Conservation (phyloP, 1,284 basidiomycete genomes). For the Fomitopsis pinicola region DNA sequence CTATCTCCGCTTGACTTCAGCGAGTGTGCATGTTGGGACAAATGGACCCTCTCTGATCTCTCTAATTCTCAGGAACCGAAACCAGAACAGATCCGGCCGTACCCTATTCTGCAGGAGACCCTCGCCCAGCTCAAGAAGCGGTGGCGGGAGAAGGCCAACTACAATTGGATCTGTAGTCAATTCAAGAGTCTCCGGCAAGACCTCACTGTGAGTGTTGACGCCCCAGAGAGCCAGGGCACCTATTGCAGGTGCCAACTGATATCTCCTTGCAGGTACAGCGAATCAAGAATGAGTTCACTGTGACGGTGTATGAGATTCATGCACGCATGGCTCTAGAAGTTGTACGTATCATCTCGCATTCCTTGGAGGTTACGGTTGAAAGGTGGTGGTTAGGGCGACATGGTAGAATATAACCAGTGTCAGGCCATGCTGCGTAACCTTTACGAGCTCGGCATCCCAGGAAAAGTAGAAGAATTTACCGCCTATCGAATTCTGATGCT, state of each 20-base stretch:
- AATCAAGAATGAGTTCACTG: conserved; percentile 98
- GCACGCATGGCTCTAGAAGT: conserved; percentile 95
- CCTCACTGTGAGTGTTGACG: conserved; percentile 72
- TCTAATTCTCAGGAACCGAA: conserved; percentile 73
- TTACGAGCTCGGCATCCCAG: conserved; percentile 90
- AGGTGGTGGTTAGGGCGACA: conserved; percentile 66
- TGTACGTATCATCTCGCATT: conserved; percentile 41
- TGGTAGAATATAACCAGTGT: conserved; percentile 99
- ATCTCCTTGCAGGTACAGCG: conserved; percentile 79
- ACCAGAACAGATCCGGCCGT: conserved; percentile 91
- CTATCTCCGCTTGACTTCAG: conserved; percentile 92
- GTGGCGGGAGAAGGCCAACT: conserved; percentile 84
- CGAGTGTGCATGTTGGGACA: conserved; percentile 33
- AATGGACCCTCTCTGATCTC: conserved; percentile 4
- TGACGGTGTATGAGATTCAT: conserved; percentile 97
- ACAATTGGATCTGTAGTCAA: conserved; percentile 95
- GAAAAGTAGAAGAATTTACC: conserved; percentile 92
- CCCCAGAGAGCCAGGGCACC: background rate
- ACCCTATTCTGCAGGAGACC: conserved; percentile 81
- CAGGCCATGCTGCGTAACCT: conserved; percentile 88
- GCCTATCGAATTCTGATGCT: conserved; percentile 98
- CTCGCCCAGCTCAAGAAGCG: conserved; percentile 84
- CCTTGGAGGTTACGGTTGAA: background rate
- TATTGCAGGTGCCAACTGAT: background rate
- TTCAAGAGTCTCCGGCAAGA: conserved; percentile 98